These are phyloP conservation scores for Paramecium primaurelia DNA, from an alignment of 73 alveolate species.

Conservation along the genomic window DNA sequence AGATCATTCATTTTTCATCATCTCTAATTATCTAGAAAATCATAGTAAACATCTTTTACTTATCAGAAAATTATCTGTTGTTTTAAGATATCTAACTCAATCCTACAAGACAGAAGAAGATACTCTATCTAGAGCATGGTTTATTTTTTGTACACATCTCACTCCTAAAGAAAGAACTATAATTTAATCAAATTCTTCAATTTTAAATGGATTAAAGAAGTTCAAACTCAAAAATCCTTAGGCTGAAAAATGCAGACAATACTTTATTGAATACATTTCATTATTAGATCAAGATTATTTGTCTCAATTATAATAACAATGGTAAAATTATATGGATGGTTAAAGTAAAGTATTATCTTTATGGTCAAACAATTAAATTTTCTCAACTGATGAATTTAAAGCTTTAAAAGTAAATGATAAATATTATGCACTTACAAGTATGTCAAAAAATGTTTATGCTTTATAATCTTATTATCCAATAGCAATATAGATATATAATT, in stretches of 20 bases:
- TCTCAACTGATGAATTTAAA: not conserved
- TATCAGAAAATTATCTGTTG: not conserved
- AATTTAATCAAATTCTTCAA: not conserved
- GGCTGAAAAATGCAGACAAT: not conserved
- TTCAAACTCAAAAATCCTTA: not conserved
- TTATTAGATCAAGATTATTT: not conserved
- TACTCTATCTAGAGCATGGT: not conserved
- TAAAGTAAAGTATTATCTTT: not conserved
- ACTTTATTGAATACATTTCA: not conserved
- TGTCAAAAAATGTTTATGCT: constrained; percentile 8
- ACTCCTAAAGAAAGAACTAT: not conserved
- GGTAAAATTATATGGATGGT: not conserved
- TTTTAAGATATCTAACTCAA: not conserved
- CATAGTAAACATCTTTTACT: not conserved
- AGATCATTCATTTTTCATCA: not conserved
- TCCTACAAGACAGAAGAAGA: not conserved
- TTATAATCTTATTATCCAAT: constrained; percentile 10
- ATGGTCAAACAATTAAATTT: constrained; percentile 20
- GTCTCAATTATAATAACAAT: not conserved
- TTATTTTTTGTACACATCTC: not conserved
- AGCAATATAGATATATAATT: not conserved
- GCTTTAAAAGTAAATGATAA: not conserved
- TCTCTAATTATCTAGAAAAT: not conserved
- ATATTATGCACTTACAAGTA: constrained; percentile 7
- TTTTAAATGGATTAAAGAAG: not conserved